Percentiles rank a stretch among this genome's conserved stretches.
These are phyloP conservation scores for Pseudogymnoascus sp. DNA, from an alignment of 2,329 filamentous ascomycete species.

Conservation along the genomic window DNA sequence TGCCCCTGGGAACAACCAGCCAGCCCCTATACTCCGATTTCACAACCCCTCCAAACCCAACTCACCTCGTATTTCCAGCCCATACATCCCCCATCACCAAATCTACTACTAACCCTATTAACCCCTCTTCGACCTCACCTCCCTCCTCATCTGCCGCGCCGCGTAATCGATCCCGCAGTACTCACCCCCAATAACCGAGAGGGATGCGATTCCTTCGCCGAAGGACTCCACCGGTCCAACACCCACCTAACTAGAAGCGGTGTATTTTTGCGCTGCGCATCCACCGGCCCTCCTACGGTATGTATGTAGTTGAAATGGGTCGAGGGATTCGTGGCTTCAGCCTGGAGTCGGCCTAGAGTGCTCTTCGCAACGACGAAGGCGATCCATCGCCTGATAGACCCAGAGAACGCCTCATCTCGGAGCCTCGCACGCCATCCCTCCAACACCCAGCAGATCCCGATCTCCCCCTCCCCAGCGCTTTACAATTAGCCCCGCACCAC, in stretches of 20 bases:
- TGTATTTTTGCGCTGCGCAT: not conserved
- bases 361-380: too few species aligned
- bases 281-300: not conserved
- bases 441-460: not conserved
- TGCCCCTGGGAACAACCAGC: too few species aligned
- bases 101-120: not conserved
- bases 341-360: too few species aligned
- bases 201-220: not conserved
- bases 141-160: not conserved
- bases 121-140: not conserved
- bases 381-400: too few species aligned
- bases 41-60: not conserved
- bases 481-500: not conserved
- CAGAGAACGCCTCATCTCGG: too few species aligned
- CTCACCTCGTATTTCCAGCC: not conserved
- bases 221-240: not conserved
- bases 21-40: too few species aligned
- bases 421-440: too few species aligned
- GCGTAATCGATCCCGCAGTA: not conserved
- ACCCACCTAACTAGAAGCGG: not conserved
- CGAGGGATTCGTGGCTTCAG: not conserved
- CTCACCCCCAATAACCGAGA: not conserved
- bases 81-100: not conserved
- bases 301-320: not conserved
- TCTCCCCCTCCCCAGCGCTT: not conserved